Conservation (phyloP, 1,139 yeast genomes). For the Pichia norvegensis region DNA sequence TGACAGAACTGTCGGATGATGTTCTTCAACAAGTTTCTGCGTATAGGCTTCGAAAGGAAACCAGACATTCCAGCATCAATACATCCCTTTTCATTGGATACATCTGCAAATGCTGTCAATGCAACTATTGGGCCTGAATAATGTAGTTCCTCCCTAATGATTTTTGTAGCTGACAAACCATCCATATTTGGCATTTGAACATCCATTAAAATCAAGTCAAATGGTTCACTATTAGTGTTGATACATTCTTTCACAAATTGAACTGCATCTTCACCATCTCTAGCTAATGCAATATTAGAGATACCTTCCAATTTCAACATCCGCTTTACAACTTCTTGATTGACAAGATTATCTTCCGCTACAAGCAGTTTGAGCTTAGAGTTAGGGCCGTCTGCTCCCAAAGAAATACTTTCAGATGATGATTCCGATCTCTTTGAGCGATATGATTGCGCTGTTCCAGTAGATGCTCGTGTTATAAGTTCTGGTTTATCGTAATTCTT, state of each 20-base stretch:
- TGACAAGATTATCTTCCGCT: constrained; percentile 91
- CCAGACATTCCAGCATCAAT: constrained; percentile 81
- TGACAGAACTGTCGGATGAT: constrained; percentile 40
- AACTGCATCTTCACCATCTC: constrained; percentile 87
- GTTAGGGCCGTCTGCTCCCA: constrained; percentile 1
- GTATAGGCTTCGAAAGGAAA: constrained; percentile 79
- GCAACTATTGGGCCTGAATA: constrained; percentile 81
- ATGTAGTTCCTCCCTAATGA: constrained; percentile 57
- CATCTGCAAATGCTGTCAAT: constrained; percentile 89
- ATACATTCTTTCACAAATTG: constrained; percentile 44
- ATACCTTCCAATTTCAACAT: constrained; percentile 81
- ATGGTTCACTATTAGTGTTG: constrained; percentile 29
- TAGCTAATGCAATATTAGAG: constrained; percentile 61
- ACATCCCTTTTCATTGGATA: constrained; percentile 72
- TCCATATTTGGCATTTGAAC: constrained; percentile 93
- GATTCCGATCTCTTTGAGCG: constrained; percentile 15
- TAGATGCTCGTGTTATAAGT: constrained; percentile 41
- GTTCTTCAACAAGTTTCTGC: constrained; percentile 56
- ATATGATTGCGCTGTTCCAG: constrained; percentile 48
- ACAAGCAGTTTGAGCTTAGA: constrained; percentile 41
- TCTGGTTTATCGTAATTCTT: constrained; percentile 37
- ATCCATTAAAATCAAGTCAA: constrained; percentile 85
- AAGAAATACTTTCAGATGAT: constrained; percentile 1
- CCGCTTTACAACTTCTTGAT: constrained; percentile 82
- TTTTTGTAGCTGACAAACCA: constrained; percentile 74